Base-by-base conservation (phyloP, 208 protist species). In the Leishmania braziliensis region DNA sequence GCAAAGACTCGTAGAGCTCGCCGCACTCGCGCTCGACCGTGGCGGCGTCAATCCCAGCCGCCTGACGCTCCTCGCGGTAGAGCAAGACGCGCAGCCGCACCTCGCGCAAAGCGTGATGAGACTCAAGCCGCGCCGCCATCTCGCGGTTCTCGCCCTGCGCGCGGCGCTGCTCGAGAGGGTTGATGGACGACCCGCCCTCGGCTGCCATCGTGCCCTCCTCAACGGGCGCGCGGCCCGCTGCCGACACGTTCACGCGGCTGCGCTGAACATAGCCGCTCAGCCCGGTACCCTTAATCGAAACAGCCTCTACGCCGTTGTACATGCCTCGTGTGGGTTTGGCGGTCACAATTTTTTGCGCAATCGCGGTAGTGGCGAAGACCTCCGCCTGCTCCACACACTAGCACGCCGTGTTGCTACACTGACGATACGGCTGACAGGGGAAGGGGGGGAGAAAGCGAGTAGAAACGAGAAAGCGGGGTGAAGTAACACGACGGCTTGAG, bases 181-280 rank as follows among this genome's bases (percentile, higher is more conserved):
- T 97, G 66, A 91, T 87, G 14, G 84, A 80, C 54, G 79, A 73
- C 0, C 85, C 79, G n/a, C 87, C 79, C 54, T 77, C 72, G 18
- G 2, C 53, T 48, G 82, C 73, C 0, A 77, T 73, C 43, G 83
- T 84, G 60, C 82, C 87, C 14, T 77, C 84, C 51, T 88, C 86
- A 39, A 73, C 86, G n/a, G 76, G 79, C n/a, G 77, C 81, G 80
- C 68, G 83, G 84, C 68, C 80, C 70, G 62, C 77, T 10, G 75
- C 77, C 29, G 70, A 82, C 18, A 84, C 69, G 78, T 83, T 85
- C 18, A 85, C 81, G 26, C 81, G 81, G 73, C 94, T 97, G 33
- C 94, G 91, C 88, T 97, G 92, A 43, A 97, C 90, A 78, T 95
- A 97, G 9, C 94, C 94, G 71, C 94, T 97, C 20, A 96, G 86